A percentile compares a stretch with the other conserved stretches of the same genome.
Conservation (phyloP, 2,329 filamentous ascomycete species). For the Monosporascus sp. region DNA sequence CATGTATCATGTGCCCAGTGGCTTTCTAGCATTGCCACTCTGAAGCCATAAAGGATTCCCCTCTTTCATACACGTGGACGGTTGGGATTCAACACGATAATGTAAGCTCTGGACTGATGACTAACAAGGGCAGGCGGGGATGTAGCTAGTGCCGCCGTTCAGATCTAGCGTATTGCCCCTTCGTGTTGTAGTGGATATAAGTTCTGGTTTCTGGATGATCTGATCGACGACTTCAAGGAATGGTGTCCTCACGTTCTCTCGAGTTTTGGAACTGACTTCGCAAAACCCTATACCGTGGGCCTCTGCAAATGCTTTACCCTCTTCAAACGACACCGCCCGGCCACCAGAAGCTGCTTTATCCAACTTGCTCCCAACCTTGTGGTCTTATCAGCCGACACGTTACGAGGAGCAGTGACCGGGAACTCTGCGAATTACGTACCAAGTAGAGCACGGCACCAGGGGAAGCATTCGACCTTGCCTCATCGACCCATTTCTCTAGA, state of each 20-base stretch:
- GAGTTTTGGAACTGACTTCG: slow-evolving; percentile 49
- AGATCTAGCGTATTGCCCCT: slow-evolving; percentile 23
- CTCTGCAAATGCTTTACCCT: slow-evolving; percentile 41
- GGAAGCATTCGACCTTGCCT: slow-evolving; percentile 44
- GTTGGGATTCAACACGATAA: too few species aligned
- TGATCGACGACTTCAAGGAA: slow-evolving; percentile 47
- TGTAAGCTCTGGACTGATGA: too few species aligned
- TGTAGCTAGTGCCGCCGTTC: slow-evolving; percentile 18
- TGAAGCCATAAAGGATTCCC: neutral
- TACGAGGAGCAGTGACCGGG: neutral
- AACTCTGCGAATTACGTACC: slow-evolving; percentile 22
- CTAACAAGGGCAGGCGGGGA: slow-evolving; percentile 22
- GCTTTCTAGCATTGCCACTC: neutral
- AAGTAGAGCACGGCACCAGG: slow-evolving; percentile 44
- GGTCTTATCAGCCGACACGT: slow-evolving; percentile 2
- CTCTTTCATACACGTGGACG: too few species aligned
- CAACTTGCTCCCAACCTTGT: slow-evolving; percentile 43
- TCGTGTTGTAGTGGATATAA: slow-evolving; percentile 28
- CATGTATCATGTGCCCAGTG: neutral
- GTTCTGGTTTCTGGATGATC: slow-evolving; percentile 39
- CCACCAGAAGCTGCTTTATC: slow-evolving; percentile 36
- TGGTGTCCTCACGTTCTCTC: slow-evolving; percentile 43
- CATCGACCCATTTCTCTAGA: slow-evolving; percentile 50
- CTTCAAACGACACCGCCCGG: slow-evolving; percentile 40
- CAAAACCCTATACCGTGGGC: slow-evolving; percentile 43